Base-by-base conservation (phyloP, 108 stramenopile species). In the Stephanodiscus minutulus region DNA sequence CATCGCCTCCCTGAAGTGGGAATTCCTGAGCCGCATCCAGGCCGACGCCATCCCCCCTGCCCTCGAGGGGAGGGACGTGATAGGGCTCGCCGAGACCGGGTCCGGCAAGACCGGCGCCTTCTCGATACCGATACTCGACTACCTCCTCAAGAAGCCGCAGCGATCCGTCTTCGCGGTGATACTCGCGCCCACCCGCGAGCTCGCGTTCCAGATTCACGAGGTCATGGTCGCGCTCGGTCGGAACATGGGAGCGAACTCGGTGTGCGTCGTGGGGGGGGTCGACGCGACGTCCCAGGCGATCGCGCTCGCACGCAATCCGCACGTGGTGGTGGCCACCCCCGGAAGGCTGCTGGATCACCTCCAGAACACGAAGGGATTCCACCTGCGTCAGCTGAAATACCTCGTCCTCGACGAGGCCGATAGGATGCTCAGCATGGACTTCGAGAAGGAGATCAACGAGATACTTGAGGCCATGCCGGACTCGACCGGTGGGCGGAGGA, bases 181-280 rank as follows among this genome's bases (percentile, higher is more conserved):
- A 35, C 73, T 99, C 39, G 96, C 98, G 29, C 99, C 99, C 1
- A 99, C 99, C 7, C 87, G 99, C 8, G 99, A 99, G 84, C 86
- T 99, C 67, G 99, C 99, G 10, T 98, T 98, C 84, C 99, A 99
- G 73, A 99, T 99, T 65, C 94, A 97, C 60, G 94, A 98, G 81
- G 97, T 98, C 24, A 82, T 94, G 50, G 90, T 94, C 27, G 98
- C 93, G 9, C 83, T 99, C 39, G 98, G 98, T 52, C 64, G 74
- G 33, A 76, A 85, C 27, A 97, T 99, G 52, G 95, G 97, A 2
- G 92, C 97, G 33, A 91, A 86, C 47, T 88, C 83, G 58, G 88
- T 91, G n/a, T 98, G 97, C 71, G 81, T 99, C 39, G 98, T 99
- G 28, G 99, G 99, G 21, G 99, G 99, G 17, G 97, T 99, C 33